Conservation (phyloP, 805 yeast species). For the Pichia rugopelliculosa region DNA sequence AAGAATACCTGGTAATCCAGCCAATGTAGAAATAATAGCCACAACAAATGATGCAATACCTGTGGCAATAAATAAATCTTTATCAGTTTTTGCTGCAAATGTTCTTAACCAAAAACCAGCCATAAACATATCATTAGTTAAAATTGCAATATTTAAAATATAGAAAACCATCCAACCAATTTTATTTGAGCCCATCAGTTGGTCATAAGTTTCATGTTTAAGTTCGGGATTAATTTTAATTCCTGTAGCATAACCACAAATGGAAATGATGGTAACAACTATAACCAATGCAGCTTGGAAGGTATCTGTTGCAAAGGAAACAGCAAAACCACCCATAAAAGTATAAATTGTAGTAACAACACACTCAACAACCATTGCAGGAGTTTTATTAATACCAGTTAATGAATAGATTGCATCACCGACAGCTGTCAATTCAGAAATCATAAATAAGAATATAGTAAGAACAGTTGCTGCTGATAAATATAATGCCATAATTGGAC, state of each 20-base stretch:
- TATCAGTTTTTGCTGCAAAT: slow-evolving; percentile 75
- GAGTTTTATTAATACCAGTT: slow-evolving; percentile 72
- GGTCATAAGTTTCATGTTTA: slow-evolving; percentile 55
- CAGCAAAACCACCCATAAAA: slow-evolving; percentile 80
- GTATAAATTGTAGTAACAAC: slow-evolving; percentile 84
- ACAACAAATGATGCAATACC: slow-evolving; percentile 65
- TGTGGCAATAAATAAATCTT: slow-evolving; percentile 69
- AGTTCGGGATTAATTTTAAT: slow-evolving; percentile 54
- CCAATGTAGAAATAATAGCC: slow-evolving; percentile 56
- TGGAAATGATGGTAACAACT: slow-evolving; percentile 58
- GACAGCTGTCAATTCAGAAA: slow-evolving; percentile 78
- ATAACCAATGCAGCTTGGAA: slow-evolving; percentile 74
- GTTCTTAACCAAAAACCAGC: slow-evolving; percentile 94
- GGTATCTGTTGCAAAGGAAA: slow-evolving; percentile 82
- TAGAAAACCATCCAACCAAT: slow-evolving; percentile 88
- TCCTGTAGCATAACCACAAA: slow-evolving; percentile 72
- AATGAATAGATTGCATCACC: slow-evolving; percentile 68
- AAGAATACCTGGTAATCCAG: slow-evolving; percentile 77
- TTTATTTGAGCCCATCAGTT: slow-evolving; percentile 55
- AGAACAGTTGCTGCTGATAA: slow-evolving; percentile 75
- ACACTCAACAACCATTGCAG: slow-evolving; percentile 78
- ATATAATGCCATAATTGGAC: slow-evolving; percentile 62
- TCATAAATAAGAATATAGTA: slow-evolving; percentile 80
- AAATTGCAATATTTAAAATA: slow-evolving; percentile 76
- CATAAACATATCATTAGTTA: slow-evolving; percentile 84